A percentile compares a stretch with the other conserved stretches of the same genome.
These are phyloP conservation scores for Saitozyma sp. DNA, from an alignment of 768 basidiomycete species.

Conservation along the genomic window DNA sequence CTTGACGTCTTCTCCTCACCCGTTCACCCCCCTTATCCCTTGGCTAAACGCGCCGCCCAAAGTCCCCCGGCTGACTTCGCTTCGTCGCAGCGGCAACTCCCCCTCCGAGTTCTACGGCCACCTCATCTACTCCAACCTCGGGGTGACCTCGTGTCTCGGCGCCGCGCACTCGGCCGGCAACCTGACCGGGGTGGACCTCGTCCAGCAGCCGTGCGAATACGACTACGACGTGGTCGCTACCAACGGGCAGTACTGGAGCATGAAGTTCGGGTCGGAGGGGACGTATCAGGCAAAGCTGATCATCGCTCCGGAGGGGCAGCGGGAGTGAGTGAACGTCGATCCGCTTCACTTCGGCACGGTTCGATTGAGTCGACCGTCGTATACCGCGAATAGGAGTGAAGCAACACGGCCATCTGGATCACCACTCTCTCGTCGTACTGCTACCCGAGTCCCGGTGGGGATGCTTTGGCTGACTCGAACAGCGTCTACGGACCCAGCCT, in stretches of 20 bases:
- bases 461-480: too few species aligned
- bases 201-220: constrained; percentile 12
- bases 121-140: constrained; percentile 16
- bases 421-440: too few species aligned
- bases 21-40: too few species aligned
- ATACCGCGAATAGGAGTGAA: too few species aligned
- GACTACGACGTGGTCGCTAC: constrained; percentile 15
- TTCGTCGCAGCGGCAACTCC: constrained; percentile 11
- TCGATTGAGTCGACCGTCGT: too few species aligned
- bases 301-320: too few species aligned
- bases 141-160: constrained; percentile 12
- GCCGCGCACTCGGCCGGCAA: constrained; percentile 4
- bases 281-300: neutral
- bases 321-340: too few species aligned
- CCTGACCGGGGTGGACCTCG: neutral
- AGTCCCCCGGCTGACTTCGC: neutral
- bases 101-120: constrained; percentile 21
- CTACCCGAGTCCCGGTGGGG: too few species aligned
- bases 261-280: neutral
- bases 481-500: constrained; percentile 18
- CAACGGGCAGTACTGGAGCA: constrained; percentile 17
- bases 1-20: neutral
- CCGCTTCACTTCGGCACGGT: too few species aligned
- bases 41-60: too few species aligned
- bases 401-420: too few species aligned